Evolutionary conservation across 2,329 filamentous ascomycete species (phyloP), one percentile per base, ranked within the genome.

Genomic region (Colletotrichum cereale): DNA sequence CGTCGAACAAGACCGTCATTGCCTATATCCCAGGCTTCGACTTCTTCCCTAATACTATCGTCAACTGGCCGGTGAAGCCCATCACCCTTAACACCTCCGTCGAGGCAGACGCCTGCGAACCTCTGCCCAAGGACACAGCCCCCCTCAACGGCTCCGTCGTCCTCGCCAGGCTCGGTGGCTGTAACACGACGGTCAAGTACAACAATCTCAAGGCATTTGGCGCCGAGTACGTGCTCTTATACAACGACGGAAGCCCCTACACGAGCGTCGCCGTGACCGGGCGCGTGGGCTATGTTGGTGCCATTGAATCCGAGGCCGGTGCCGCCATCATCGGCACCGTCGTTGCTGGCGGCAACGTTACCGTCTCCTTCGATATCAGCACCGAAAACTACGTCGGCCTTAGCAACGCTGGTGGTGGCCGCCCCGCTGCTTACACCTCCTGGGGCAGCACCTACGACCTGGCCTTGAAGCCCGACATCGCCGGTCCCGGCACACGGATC

Each of bases 361-460:
- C 76, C 0, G 78, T 73, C 18, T 75, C 78, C 44, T 81, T 82
- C 62, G 73, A 75, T 48, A 66, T 74, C 38, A 63, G 74, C 61
- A 71, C 75, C 3, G 73, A 76, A 44, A 67, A 71, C 29, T 72
- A 75, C 0, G 74, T 77, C 18, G 73, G 71, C 47, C 44, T 78
- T 48, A 66, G 73, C 24, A 71, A 76, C 50, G 52, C 75, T 0
- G 67, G 71, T 6, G 82, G 79, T 12, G 82, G 80, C 5, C 79
- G 78, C 26, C 75, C 84, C 21, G 80, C 77, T 62, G 75, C 73
- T 1, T 86, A 79, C 44, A 83, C 80, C 21, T 79, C 79, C 21
- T 86, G 84, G 83, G 84, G 83, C 7, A 81, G 81, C 5, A 81
- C 77, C 12, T 83, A 81, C 72, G 83, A 86, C 62, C 77, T 84